A percentile compares a stretch with the other conserved stretches of the same genome.
phyloP scores from a whole-genome alignment of 108 stramenopile genomes.

The Discostella pseudostelligera region DNA sequence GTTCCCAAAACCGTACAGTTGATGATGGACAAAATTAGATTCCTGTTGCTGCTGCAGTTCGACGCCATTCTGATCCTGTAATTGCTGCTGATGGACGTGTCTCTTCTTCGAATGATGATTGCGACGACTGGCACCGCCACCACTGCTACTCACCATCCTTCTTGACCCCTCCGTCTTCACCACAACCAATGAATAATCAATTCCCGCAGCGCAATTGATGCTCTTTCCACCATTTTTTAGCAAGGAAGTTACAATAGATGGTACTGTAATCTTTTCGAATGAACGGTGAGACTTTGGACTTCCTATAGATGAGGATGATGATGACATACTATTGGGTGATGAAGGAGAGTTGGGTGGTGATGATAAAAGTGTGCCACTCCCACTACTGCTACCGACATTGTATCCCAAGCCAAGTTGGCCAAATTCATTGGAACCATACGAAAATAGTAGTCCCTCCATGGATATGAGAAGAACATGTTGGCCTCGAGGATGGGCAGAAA shows the following conservation, averaged over 20 bases:
- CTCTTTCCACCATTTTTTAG: conserved; percentile 85
- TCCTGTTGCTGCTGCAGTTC: too few species aligned
- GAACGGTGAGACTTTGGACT: neutral
- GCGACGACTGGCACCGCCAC: conserved; percentile 2
- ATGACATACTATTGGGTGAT: too few species aligned
- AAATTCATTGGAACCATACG: conserved; percentile 72
- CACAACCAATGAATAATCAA: conserved; percentile 76
- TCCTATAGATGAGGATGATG: too few species aligned
- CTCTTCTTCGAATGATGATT: neutral
- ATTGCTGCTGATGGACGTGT: neutral
- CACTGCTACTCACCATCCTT: conserved; percentile 21
- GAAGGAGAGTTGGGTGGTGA: too few species aligned
- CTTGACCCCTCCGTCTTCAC: conserved; percentile 65
- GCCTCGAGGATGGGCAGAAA: conserved; percentile 80
- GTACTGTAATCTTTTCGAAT: conserved; percentile 10
- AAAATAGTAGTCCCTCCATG: conserved; percentile 70
- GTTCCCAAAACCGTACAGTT: conserved; percentile 83
- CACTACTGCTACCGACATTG: too few species aligned
- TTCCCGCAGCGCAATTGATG: conserved; percentile 74
- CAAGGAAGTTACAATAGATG: conserved; percentile 75
- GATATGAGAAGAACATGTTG: conserved; percentile 80
- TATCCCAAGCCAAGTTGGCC: conserved; percentile 78
- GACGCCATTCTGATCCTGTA: conserved; percentile 2
- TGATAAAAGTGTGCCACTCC: too few species aligned
- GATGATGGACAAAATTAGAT: conserved; percentile 52